Evolutionary conservation across 768 basidiomycete genomes (phyloP).

Genomic region (Boletus edulis): DNA sequence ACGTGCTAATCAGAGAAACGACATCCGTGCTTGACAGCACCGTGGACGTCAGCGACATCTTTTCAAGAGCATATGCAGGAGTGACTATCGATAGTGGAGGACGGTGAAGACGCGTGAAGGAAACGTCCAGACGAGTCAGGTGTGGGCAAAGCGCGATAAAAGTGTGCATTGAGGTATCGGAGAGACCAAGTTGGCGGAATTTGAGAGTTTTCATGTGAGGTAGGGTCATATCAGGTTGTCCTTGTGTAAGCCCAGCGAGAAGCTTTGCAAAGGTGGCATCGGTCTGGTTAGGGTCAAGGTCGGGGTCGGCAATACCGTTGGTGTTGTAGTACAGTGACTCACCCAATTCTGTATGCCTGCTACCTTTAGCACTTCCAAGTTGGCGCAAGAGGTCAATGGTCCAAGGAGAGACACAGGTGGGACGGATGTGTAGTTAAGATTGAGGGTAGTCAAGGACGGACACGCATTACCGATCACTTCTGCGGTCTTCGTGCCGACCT

Average conservation of each 20-base stretch:
- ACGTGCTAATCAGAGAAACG: conserved; percentile 34
- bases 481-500: conserved; percentile 50
- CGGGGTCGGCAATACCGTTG: background rate
- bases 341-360: conserved; percentile 65
- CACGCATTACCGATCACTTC: conserved; percentile 43
- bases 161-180: conserved; percentile 45
- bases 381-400: conserved; percentile 35
- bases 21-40: conserved; percentile 40
- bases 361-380: conserved; percentile 56
- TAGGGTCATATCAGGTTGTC: conserved; percentile 29
- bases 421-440: conserved; percentile 60
- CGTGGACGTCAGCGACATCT: conserved; percentile 64
- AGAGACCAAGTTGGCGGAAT: conserved; percentile 51
- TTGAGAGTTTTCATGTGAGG: conserved; percentile 52
- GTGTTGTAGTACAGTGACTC: conserved; percentile 14
- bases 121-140: conserved; percentile 56
- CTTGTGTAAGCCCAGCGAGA: conserved; percentile 20
- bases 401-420: conserved; percentile 46
- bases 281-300: conserved; percentile 40
- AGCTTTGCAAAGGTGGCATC: conserved; percentile 54
- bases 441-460: conserved; percentile 43
- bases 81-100: conserved; percentile 13
- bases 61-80: conserved; percentile 40
- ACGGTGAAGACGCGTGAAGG: conserved; percentile 56
- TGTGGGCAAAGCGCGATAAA: conserved; percentile 48